These are phyloP conservation scores for Mycena latifolia DNA, from an alignment of 768 basidiomycete genomes.

Conservation along the genomic window DNA sequence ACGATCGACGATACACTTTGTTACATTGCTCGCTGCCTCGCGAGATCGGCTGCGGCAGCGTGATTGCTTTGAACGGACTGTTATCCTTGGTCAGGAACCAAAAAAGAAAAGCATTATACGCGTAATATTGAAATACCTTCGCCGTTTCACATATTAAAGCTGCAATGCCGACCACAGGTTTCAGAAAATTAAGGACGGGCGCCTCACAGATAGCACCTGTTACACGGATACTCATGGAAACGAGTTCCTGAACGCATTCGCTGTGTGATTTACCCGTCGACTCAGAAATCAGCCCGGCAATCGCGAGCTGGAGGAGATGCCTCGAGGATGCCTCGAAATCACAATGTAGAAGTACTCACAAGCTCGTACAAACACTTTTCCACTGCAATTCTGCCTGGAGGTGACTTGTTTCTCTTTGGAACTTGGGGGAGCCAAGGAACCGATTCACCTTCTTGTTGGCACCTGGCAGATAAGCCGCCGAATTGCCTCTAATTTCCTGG, in stretches of 20 bases:
- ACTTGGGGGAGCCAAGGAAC: neutral
- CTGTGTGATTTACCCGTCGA: neutral
- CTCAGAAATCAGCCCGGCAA: too few species aligned
- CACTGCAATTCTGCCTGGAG: neutral
- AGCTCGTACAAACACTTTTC: neutral
- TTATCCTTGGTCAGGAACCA: too few species aligned
- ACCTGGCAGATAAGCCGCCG: neutral
- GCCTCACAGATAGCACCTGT: too few species aligned
- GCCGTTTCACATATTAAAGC: neutral
- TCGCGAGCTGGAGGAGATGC: neutral
- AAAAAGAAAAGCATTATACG: too few species aligned
- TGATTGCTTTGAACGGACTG: too few species aligned
- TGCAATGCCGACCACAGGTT: neutral
- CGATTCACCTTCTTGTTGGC: neutral
- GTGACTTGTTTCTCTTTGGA: neutral
- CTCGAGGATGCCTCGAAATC: too few species aligned
- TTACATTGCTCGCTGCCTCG: too few species aligned
- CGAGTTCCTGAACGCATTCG: neutral
- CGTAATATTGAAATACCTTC: neutral
- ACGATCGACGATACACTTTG: too few species aligned
- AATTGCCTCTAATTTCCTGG: slow-evolving; percentile 3
- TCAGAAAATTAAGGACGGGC: neutral
- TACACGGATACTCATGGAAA: neutral
- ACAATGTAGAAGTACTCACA: neutral
- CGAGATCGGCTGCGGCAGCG: too few species aligned